Evolutionary conservation across 1,284 basidiomycete species (phyloP).

Genomic region (Porogramme epimiltina): DNA sequence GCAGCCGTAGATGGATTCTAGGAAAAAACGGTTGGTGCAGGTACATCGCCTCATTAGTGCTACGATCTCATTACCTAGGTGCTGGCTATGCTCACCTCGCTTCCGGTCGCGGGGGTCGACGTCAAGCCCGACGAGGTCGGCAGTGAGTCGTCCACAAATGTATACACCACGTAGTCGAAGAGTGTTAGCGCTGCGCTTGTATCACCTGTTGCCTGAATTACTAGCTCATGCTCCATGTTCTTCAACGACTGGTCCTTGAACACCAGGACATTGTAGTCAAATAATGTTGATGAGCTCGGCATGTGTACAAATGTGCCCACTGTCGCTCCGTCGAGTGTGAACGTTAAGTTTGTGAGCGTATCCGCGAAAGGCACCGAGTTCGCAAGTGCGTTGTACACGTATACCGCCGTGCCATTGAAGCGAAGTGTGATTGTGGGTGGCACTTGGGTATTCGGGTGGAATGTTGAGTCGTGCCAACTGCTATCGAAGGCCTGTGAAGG

Average conservation of each 20-base stretch:
- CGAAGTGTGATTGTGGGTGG: constrained; percentile 3
- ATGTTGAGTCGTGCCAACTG: constrained; percentile 26
- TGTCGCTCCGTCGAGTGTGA: constrained; percentile 37
- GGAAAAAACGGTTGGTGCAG: no score
- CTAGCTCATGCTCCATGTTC: constrained; percentile 20
- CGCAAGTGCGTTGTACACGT: constrained; percentile 34
- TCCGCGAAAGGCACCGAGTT: constrained; percentile 17
- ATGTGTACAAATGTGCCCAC: constrained; percentile 28
- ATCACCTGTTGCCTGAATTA: constrained; percentile 12
- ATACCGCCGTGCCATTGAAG: constrained; percentile 31
- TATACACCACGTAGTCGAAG: constrained; percentile 29
- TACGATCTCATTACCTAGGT: no score
- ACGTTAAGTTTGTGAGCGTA: constrained; percentile 36
- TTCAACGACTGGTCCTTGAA: constrained; percentile 25
- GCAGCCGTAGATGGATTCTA: no score
- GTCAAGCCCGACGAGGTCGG: neutral
- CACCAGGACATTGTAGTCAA: constrained; percentile 35
- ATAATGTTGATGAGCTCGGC: constrained; percentile 24
- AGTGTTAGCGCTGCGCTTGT: constrained; percentile 14
- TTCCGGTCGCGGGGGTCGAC: neutral
- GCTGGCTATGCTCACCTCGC: no score
- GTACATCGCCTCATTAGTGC: no score
- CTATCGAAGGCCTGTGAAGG: constrained; percentile 11
- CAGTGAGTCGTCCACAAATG: constrained; percentile 6
- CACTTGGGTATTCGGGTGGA: neutral